A percentile compares a stretch with the other conserved stretches of the same genome.
Conservation (phyloP, 169 alveolate species). For the Babesia ovata region DNA sequence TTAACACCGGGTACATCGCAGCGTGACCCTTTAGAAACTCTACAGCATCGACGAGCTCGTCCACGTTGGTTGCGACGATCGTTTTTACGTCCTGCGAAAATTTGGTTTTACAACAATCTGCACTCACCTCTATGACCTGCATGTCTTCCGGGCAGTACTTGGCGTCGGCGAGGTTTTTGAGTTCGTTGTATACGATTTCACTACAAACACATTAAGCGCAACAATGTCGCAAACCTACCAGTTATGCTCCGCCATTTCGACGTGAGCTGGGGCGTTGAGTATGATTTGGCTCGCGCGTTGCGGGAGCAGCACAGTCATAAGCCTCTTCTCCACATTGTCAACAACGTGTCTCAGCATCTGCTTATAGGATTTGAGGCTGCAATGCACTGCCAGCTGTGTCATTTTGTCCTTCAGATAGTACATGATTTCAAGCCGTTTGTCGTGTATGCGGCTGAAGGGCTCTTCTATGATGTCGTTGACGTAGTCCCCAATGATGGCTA, state of each 20-base stretch:
- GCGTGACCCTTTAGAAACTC: conserved; percentile 4
- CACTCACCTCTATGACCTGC: conserved; percentile 35
- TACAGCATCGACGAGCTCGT: conserved; percentile 36
- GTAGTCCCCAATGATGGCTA: conserved; percentile 48
- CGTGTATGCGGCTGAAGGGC: conserved; percentile 53
- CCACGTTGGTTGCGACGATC: conserved; percentile 27
- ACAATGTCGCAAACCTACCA: conserved; percentile 7
- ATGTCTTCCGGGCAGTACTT: conserved; percentile 19
- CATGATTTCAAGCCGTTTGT: conserved; percentile 40
- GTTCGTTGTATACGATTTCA: conserved; percentile 20
- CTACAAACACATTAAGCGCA: not conserved
- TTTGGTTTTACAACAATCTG: not conserved
- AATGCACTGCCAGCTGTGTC: conserved; percentile 45
- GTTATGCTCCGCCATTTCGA: conserved; percentile 44
- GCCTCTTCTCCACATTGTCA: conserved; percentile 32
- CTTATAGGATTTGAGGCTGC: conserved; percentile 47
- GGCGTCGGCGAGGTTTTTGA: conserved; percentile 38
- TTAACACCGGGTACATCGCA: conserved; percentile 16
- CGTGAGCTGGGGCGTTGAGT: conserved; percentile 16
- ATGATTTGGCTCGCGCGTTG: conserved; percentile 18
- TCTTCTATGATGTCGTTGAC: conserved; percentile 39
- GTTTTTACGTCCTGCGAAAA: conserved; percentile 39
- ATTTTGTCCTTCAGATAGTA: conserved; percentile 22
- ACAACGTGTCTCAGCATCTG: conserved; percentile 25
- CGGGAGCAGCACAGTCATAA: conserved; percentile 42